Percentiles rank a stretch among this genome's conserved stretches.
phyloP scores from a whole-genome alignment of 305 asterid genomes.

The Vinca major region DNA sequence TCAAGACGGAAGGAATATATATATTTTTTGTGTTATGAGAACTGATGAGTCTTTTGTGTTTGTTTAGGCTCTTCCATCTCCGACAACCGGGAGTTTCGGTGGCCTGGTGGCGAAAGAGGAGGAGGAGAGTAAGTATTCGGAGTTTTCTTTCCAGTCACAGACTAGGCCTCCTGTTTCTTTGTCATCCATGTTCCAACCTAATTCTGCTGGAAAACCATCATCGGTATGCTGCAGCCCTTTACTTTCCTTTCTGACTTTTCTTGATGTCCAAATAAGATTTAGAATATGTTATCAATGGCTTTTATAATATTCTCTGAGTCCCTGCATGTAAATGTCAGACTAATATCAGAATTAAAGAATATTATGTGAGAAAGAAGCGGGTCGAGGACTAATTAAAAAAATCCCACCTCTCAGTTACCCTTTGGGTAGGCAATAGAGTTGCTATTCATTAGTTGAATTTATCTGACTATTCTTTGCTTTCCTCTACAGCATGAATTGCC shows the following conservation, averaged over 20 bases:
- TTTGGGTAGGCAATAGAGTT: too few relatives aligned
- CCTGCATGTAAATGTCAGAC: too few relatives aligned
- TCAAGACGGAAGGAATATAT: background rate
- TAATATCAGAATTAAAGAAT: too few relatives aligned
- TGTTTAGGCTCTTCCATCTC: conserved; percentile 57
- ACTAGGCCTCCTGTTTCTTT: conserved; percentile 30
- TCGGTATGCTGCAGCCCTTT: conserved; percentile 20
- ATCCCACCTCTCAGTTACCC: too few relatives aligned
- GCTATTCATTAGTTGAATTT: background rate
- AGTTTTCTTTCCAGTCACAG: conserved; percentile 56
- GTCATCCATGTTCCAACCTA: conserved; percentile 33
- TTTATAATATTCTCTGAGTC: too few relatives aligned
- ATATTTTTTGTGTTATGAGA: background rate
- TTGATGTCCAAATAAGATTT: too few relatives aligned
- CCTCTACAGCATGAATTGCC: conserved; percentile 38
- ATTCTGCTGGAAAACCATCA: conserved; percentile 26
- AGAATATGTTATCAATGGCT: too few relatives aligned
- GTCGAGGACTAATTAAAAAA: too few relatives aligned
- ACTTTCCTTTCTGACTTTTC: background rate
- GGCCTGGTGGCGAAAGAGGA: conserved; percentile 29
- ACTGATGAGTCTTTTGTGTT: conserved; percentile 4
- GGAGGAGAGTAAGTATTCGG: conserved; percentile 28
- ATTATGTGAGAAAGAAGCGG: too few relatives aligned
- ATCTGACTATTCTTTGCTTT: background rate
- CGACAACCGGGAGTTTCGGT: conserved; percentile 56